Evolutionary conservation across 2,329 filamentous ascomycete genomes (phyloP), one percentile per base, ranked within the genome.

Genomic region (Cladobotryum mycophilum): DNA sequence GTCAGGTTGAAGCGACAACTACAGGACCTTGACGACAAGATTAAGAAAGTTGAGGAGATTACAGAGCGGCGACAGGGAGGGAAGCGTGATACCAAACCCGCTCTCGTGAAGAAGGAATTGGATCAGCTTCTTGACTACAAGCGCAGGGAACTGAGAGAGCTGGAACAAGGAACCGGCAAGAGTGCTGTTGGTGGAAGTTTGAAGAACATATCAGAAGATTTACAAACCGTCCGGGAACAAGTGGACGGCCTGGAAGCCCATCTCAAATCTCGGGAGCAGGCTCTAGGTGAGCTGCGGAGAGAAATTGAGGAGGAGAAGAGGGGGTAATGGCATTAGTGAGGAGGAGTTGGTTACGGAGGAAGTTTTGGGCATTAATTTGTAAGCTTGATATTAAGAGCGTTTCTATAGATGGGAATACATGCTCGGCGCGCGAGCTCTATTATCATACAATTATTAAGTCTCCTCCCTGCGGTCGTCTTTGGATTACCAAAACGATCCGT

Each of bases 121-220:
- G 89, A 97, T 69, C 89, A 96, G 72, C 71, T 99, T 68, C 76
- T 99, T 41, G 93, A 99, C 64, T 97, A 95, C 69, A 99, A 99
- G 80, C 78, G 89, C 66, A 82, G 82, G 64, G 85, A 85, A 73
- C 75, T 92, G 66, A 77, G 82, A 59, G 90, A 87, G 46, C 63
- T 90, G 68, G 86, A 93, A 69, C 80, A 82, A 56, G 88, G 86
- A 30, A 78, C 81, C 49, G 84, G 80, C 56, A 85, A 78, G 71
- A 82, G 74, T 47, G 83, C 84, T 62, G 81, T 79, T 7, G 90
- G 89, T 0, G 81, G 85, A 55, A 81, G 80, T 54, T 67, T 97
- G 54, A 86, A 90, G 69, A 82, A 84, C 36, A 82, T 96, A 40
- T 75, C 81, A 52, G 91, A 95, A 36, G 93, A 99, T 70, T 80